phyloP scores from a whole-genome alignment of 2,329 filamentous ascomycete genomes.

The Diaporthe capsici region DNA sequence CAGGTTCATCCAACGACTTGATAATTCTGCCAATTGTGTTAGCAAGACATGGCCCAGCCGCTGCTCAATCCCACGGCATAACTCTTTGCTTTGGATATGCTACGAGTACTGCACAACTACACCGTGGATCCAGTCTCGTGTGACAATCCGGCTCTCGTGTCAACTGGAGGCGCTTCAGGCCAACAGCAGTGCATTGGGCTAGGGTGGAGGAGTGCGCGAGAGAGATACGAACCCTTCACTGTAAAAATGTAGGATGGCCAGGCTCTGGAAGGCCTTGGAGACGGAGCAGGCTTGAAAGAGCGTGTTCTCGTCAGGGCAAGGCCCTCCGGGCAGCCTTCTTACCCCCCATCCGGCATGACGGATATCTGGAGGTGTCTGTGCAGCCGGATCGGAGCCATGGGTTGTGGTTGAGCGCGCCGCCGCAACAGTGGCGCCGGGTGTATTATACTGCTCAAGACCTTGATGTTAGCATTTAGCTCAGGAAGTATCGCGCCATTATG shows the following conservation, averaged over 20 bases:
- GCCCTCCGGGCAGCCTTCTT: constrained; percentile 11
- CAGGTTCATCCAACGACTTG: constrained; percentile 30
- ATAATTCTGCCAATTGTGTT: background rate
- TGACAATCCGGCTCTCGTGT: background rate
- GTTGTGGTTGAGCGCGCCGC: constrained; percentile 5
- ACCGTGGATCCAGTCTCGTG: background rate
- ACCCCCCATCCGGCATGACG: constrained; percentile 32
- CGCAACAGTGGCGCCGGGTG: constrained; percentile 31
- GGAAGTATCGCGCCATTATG: background rate
- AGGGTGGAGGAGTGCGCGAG: background rate
- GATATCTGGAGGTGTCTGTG: background rate
- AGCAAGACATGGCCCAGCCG: background rate
- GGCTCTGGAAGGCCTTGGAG: constrained; percentile 39
- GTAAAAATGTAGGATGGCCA: constrained; percentile 33
- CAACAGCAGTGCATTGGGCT: too few relatives aligned
- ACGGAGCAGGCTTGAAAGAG: constrained; percentile 39
- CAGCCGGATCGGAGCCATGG: background rate
- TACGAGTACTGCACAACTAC: background rate
- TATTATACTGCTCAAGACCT: constrained; percentile 26
- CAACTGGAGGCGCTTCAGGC: background rate
- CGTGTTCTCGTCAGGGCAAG: constrained; percentile 29
- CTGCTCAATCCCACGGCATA: too few relatives aligned
- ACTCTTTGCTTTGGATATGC: background rate
- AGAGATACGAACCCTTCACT: constrained; percentile 30
- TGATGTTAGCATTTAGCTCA: background rate